Base-by-base conservation (phyloP, 2,329 filamentous ascomycete genomes). In the Ascochyta koolunga region DNA sequence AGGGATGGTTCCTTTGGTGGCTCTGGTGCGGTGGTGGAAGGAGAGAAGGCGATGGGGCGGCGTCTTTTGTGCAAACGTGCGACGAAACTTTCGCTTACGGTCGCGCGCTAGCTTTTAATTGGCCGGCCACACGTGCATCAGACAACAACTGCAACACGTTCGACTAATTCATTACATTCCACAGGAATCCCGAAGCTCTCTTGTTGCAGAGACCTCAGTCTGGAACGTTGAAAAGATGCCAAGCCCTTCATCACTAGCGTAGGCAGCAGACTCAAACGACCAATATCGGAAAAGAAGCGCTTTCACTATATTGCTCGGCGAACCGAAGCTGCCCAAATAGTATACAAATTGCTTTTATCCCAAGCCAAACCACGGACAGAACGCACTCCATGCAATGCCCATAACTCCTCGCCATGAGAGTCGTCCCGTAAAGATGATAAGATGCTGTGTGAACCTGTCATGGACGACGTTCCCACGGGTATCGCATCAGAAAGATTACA, bases 1-100 rank as follows among this genome's bases (percentile, higher is more conserved):
- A 78, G 72, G 78, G 68, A 71, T 68, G 46, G 41, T 65, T 70
- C 63, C 66, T 71, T 75, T 74, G 71, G 72, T 73, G 64, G 69
- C 69, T 74, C 72, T 72, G 71, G 66, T 61, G 68, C 63, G 65
- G 51, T 66, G 57, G 58, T 72, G 62, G 61, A 65, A 65, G 65
- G 61, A 61, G 58, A 64, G 58, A 54, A 57, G 50, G 47, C 37
- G 22, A 13, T 49, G 33, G 32, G 40, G 50, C 36, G 50, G 59
- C 56, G 54, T n/a, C n/a, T n/a, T n/a, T n/a, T n/a, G n/a, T n/a
- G 51, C 52, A 41, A 62, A 66, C 56, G 54, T 54, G 47, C 49
- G 50, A 31, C 44, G 11, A 4, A 55, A 56, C 50, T 53, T 56
- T 61, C 54, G 54, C 53, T 54, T 52, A 54, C n/a, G 33, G 48